Evolutionary conservation across 306 rosid species (phyloP).

Genomic region (Oxytropis ochrocephala): DNA sequence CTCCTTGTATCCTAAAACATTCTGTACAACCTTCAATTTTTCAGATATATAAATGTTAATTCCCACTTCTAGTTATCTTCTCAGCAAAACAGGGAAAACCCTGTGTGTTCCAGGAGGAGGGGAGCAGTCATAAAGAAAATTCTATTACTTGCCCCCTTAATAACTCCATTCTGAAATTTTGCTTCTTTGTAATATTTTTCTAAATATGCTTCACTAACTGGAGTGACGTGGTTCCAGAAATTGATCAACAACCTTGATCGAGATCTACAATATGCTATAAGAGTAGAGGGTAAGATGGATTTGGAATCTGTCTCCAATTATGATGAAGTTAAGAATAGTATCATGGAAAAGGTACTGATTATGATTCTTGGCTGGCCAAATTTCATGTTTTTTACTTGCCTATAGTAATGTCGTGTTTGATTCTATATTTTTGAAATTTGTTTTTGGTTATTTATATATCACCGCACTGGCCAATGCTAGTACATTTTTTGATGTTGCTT

Average conservation of each 20-base stretch:
- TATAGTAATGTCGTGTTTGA: background rate
- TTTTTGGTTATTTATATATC: background rate
- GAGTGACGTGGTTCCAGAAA: slow-evolving; percentile 50
- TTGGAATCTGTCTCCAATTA: slow-evolving; percentile 74
- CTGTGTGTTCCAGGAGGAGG: background rate
- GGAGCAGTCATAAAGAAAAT: background rate
- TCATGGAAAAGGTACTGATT: slow-evolving; percentile 72
- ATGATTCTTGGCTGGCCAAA: slow-evolving; percentile 22
- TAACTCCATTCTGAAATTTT: slow-evolving; percentile 14
- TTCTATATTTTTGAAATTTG: background rate
- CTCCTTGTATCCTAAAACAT: slow-evolving; percentile 8
- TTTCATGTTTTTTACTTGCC: background rate
- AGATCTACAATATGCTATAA: slow-evolving; percentile 90
- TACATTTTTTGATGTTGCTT: background rate
- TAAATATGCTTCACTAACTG: slow-evolving; percentile 24
- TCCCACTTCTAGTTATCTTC: background rate
- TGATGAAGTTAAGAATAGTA: slow-evolving; percentile 78
- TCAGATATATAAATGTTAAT: background rate
- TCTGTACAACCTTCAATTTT: background rate
- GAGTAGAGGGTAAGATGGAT: slow-evolving; percentile 92
- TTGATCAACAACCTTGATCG: slow-evolving; percentile 81
- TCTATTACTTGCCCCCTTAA: background rate
- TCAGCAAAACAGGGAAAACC: background rate
- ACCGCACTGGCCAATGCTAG: background rate
- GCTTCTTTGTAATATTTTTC: slow-evolving; percentile 10